Percentiles rank a stretch among this genome's conserved stretches.
These are phyloP conservation scores for Pseudohalonectria lignicola DNA, from an alignment of 2,329 filamentous ascomycete species.

Conservation along the genomic window DNA sequence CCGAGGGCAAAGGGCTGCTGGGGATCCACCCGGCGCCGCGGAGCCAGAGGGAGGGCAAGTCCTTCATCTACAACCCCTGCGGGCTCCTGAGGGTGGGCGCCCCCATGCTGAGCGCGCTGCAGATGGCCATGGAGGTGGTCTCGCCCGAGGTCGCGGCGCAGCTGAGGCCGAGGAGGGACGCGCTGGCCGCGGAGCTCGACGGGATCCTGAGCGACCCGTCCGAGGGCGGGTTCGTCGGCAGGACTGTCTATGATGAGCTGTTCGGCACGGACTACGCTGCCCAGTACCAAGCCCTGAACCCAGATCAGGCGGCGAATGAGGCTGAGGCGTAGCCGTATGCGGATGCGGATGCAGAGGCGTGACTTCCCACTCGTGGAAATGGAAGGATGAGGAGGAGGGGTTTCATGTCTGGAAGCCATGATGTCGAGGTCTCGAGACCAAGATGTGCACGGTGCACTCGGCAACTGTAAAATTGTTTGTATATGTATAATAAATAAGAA, in stretches of 20 bases:
- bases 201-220: constrained; percentile 9
- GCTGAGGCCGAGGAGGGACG: constrained; percentile 27
- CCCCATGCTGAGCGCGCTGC: constrained; percentile 31
- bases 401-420: too few species aligned
- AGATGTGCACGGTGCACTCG: too few species aligned
- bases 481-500: too few species aligned
- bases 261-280: constrained; percentile 11
- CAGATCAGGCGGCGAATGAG: constrained; percentile 4
- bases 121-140: constrained; percentile 30
- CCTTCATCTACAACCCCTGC: constrained; percentile 21
- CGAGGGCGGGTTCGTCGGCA: constrained; percentile 8
- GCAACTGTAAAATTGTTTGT: too few species aligned
- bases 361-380: too few species aligned
- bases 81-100: constrained; percentile 22
- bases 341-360: neutral
- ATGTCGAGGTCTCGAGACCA: too few species aligned
- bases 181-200: constrained; percentile 14
- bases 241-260: constrained; percentile 18
- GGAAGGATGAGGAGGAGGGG: too few species aligned
- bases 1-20: constrained; percentile 21
- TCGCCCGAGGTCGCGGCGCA: constrained; percentile 20
- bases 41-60: constrained; percentile 13
- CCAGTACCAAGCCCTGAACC: neutral
- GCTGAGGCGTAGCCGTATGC: neutral
- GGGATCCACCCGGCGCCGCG: constrained; percentile 22